Conservation (phyloP, 1,284 basidiomycete genomes). For the Pseudozyma pruni region DNA sequence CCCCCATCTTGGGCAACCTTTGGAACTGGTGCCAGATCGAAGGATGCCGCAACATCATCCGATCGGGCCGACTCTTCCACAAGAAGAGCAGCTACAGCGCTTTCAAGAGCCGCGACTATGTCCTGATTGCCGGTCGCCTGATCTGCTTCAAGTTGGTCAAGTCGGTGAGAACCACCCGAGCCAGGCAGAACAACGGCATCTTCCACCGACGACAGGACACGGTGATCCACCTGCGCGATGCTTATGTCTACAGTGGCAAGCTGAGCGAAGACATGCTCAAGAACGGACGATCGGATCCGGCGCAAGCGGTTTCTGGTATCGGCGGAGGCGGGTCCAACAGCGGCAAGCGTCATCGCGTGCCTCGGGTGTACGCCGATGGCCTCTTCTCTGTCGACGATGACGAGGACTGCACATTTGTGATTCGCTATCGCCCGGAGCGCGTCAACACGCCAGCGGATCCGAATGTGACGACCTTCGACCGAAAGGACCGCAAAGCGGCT, state of each 20-base stretch:
- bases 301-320: constrained; percentile 41
- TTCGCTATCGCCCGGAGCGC: constrained; percentile 58
- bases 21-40: constrained; percentile 85
- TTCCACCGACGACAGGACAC: constrained; percentile 60
- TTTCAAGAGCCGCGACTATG: constrained; percentile 56
- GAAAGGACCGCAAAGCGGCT: constrained; percentile 13
- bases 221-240: constrained; percentile 63
- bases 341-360: constrained; percentile 49
- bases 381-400: constrained; percentile 61
- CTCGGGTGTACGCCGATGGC: constrained; percentile 64
- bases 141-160: constrained; percentile 60
- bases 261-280: constrained; percentile 55
- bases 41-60: constrained; percentile 78
- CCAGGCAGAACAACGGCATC: constrained; percentile 67
- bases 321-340: constrained; percentile 49
- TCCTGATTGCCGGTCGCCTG: constrained; percentile 61
- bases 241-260: constrained; percentile 65
- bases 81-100: constrained; percentile 68
- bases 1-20: constrained; percentile 74
- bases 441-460: constrained; percentile 46
- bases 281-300: constrained; percentile 50
- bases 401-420: constrained; percentile 66
- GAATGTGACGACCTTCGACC: constrained; percentile 9
- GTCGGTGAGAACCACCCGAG: constrained; percentile 55
- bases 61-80: constrained; percentile 77